These are phyloP conservation scores for Astragalus membranaceus DNA, from an alignment of 306 rosid species.

Conservation along the genomic window DNA sequence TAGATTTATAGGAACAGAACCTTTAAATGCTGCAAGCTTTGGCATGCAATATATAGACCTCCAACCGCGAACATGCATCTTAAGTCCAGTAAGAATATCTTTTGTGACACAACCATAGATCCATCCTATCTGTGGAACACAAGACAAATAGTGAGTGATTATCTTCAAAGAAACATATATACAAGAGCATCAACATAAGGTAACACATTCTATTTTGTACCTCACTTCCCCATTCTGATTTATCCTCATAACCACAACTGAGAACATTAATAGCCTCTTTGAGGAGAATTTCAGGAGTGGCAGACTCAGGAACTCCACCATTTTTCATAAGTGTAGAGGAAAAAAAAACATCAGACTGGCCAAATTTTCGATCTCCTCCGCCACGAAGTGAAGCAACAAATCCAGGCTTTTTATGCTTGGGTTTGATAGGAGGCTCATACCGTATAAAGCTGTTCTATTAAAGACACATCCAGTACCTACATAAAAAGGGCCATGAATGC, in stretches of 20 bases:
- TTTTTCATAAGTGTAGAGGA: conserved; percentile 98
- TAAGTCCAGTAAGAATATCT: conserved; percentile 98
- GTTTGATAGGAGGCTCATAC: conserved; percentile 93
- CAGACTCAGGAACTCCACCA: conserved; percentile 98
- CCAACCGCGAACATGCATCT: conserved; percentile 99
- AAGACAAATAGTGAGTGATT: background rate
- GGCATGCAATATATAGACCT: conserved; percentile 95
- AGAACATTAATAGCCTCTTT: conserved; percentile 99
- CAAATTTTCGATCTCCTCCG: conserved; percentile 91
- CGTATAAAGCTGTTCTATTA: conserved; percentile 90
- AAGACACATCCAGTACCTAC: conserved; percentile 98
- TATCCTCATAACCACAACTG: conserved; percentile 97
- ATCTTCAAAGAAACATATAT: background rate
- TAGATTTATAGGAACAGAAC: conserved; percentile 97
- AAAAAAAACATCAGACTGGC: conserved; percentile 82
- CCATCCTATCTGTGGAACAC: conserved; percentile 85
- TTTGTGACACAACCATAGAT: conserved; percentile 98
- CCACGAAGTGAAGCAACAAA: too few species aligned
- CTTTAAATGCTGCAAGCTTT: conserved; percentile 84
- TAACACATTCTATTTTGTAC: conserved; percentile 24
- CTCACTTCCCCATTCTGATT: conserved; percentile 91
- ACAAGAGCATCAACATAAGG: conserved; percentile 1
- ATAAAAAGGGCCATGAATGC: conserved; percentile 96
- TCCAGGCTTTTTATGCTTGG: conserved; percentile 76
- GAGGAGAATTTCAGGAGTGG: conserved; percentile 91